Evolutionary conservation across 495 filamentous ascomycete species (phyloP).

Genomic region (Filosporella fistucella): DNA sequence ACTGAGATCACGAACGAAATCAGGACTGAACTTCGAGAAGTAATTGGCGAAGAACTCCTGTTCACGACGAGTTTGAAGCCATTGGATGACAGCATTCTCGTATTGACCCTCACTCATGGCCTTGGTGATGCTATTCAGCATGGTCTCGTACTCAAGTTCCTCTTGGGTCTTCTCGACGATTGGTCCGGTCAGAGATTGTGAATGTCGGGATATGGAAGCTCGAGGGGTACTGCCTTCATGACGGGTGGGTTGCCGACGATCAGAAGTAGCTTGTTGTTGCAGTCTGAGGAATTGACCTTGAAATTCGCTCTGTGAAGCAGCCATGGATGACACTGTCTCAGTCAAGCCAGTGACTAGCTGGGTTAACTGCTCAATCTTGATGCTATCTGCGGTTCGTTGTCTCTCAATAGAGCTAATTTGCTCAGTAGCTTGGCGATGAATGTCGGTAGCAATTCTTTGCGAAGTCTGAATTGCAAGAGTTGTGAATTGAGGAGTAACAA

Average conservation of each 20-base stretch:
- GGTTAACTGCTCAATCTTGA: constrained; percentile 81
- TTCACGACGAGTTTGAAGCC: constrained; percentile 74
- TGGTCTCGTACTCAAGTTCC: constrained; percentile 56
- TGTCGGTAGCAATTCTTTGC: constrained; percentile 55
- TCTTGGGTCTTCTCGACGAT: constrained; percentile 20
- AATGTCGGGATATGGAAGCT: constrained; percentile 26
- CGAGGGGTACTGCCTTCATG: constrained; percentile 17
- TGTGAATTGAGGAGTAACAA: constrained; percentile 61
- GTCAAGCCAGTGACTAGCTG: constrained; percentile 64
- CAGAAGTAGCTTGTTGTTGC: constrained; percentile 38
- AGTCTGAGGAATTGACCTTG: constrained; percentile 55
- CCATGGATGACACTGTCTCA: constrained; percentile 68
- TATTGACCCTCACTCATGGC: constrained; percentile 60
- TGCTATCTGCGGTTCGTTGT: constrained; percentile 63
- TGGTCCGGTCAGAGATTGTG: constrained; percentile 29
- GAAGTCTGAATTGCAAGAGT: constrained; percentile 49
- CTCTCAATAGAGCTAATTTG: constrained; percentile 62
- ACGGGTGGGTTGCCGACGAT: constrained; percentile 6
- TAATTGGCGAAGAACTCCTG: constrained; percentile 77
- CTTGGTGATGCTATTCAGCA: constrained; percentile 59
- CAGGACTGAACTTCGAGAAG: constrained; percentile 68
- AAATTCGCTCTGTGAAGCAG: constrained; percentile 56
- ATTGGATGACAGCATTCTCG: constrained; percentile 67
- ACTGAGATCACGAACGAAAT: constrained; percentile 64
- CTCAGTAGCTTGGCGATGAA: constrained; percentile 60